These are phyloP conservation scores for Mycosphaerella sp. DNA, from an alignment of 2,329 filamentous ascomycete species.

Conservation along the genomic window DNA sequence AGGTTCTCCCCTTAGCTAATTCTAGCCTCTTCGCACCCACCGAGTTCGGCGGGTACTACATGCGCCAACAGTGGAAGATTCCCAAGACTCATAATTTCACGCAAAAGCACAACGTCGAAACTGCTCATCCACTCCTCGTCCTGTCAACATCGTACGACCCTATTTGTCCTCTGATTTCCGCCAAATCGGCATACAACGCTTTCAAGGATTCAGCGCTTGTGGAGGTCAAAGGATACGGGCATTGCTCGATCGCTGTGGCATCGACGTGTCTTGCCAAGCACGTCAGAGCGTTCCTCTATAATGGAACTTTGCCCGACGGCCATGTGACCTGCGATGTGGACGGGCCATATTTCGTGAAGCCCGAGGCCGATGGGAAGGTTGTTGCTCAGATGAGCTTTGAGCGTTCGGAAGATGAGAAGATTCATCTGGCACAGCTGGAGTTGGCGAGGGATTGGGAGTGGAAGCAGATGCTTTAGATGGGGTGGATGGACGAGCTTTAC, in stretches of 20 bases:
- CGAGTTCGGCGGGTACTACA: conserved; percentile 16
- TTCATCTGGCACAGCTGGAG: conserved; percentile 23
- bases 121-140: conserved; percentile 19
- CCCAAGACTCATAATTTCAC: conserved; percentile 21
- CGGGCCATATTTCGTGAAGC: conserved; percentile 22
- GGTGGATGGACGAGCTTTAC: too few relatives aligned
- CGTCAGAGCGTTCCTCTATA: conserved; percentile 20
- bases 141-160: conserved; percentile 22
- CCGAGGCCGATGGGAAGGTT: conserved; percentile 22
- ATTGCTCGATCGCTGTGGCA: conserved; percentile 21
- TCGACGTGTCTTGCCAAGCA: conserved; percentile 21
- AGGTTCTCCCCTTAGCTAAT: conserved; percentile 18
- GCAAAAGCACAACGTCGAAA: conserved; percentile 13
- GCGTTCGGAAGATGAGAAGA: conserved; percentile 14
- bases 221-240: conserved; percentile 22
- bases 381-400: conserved; percentile 17
- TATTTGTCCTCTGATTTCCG: conserved; percentile 21
- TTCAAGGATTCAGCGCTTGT: conserved; percentile 19
- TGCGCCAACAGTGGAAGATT: conserved; percentile 18
- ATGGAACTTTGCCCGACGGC: conserved; percentile 17
- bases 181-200: conserved; percentile 14
- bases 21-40: conserved; percentile 19
- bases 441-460: conserved; percentile 22
- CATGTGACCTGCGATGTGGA: conserved; percentile 23
- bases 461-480: too few relatives aligned